Base-by-base conservation (phyloP, 805 yeast species). In the Candida xyloterini region DNA sequence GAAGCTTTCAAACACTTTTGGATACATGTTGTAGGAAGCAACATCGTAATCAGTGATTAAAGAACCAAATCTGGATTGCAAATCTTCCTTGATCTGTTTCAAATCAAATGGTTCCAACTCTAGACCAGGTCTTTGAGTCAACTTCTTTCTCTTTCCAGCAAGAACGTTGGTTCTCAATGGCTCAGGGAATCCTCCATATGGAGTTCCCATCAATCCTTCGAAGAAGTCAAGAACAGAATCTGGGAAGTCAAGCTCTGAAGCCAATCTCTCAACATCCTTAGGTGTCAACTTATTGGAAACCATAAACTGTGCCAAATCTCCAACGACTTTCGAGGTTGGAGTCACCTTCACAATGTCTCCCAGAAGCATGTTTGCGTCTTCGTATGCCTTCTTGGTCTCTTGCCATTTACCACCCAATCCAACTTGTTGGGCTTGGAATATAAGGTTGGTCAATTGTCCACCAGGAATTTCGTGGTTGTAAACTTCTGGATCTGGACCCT, bases 141-240 rank as follows among this genome's bases (percentile, higher is more conserved):
- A 78, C 69, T 88, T 88, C 69, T 85, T 81, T 71, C 99, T 84
- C 81, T 89, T 89, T 64, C 90, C 95, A 57, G 81, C 79, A 59
- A 93, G 79, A 48, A 93, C 77, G 65, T 90, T 87, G 27, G 96
- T 75, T 70, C 99, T 82, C 67, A 93, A 74, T 27, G 99, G 99
- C 70, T 93, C 99, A 44, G 99, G 99, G 95, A 93, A 93, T 7
- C 99, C 99, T 53, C 99, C 99, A 63, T 87, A 88, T 59, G 99
- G 99, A 52, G 93, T 93, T 63, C 99, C 99, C 86, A 93, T 93
- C 64, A 93, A 77, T 56, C 99, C 99, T 73, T 93, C 96, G 77
- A 93, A 89, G 79, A 93, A 93, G 68, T 93, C 99, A 63, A 93
- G 76, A 13, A 93, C 96, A 15, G 98, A 91, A 61, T 85, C 97